A percentile compares a stretch with the other conserved stretches of the same genome.
These are phyloP conservation scores for Neoboletus brunneissimus DNA, from an alignment of 768 basidiomycete species.

Conservation along the genomic window DNA sequence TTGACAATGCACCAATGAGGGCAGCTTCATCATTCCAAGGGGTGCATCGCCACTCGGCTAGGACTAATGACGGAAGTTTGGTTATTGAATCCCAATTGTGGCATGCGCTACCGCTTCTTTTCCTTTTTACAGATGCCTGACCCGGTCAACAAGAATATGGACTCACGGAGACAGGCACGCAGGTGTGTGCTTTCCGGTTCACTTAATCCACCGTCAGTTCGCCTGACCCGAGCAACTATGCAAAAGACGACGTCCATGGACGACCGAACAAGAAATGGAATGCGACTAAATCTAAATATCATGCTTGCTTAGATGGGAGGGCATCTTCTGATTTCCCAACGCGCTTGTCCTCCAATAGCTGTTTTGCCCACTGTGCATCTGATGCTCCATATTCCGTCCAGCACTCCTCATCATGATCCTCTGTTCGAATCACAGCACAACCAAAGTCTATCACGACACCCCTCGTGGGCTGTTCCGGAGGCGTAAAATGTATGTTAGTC, in stretches of 20 bases:
- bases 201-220: no score
- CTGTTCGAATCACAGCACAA: not conserved
- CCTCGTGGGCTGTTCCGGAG: not conserved
- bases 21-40: no score
- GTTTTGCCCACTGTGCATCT: not conserved
- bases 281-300: not conserved
- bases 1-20: no score
- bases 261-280: no score
- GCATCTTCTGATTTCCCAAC: not conserved
- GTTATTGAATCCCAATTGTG: no score
- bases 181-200: conserved; percentile 62
- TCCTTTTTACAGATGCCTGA: no score
- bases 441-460: not conserved
- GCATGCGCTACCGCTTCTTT: no score
- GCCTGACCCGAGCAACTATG: no score
- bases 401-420: not conserved
- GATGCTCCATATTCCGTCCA: not conserved
- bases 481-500: not conserved
- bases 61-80: no score
- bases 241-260: no score
- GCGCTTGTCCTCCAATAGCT: not conserved
- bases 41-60: no score
- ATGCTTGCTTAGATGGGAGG: not conserved
- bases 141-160: conserved; percentile 86
- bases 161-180: conserved; percentile 72